Evolutionary conservation across 768 basidiomycete genomes (phyloP).

Genomic region (Sutorius australiensis): DNA sequence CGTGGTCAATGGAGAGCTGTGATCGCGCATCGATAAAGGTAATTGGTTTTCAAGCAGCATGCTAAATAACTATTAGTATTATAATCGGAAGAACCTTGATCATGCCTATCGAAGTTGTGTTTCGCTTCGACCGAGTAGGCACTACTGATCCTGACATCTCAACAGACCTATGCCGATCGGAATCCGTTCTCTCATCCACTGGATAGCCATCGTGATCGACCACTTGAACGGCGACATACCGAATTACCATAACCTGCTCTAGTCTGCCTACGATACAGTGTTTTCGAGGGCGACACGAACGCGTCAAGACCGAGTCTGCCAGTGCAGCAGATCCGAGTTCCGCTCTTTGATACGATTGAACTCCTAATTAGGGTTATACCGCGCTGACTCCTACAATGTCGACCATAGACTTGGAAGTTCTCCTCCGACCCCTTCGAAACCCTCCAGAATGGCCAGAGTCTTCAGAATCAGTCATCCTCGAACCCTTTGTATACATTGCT

Average conservation of each 20-base stretch:
- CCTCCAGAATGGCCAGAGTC: conserved; percentile 36
- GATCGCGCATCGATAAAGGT: background rate
- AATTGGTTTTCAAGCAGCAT: background rate
- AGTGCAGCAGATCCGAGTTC: no score
- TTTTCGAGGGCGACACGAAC: no score
- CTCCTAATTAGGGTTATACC: background rate
- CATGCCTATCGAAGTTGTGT: background rate
- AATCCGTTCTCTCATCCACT: no score
- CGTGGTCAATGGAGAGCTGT: conserved; percentile 44
- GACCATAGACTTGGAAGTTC: conserved; percentile 8
- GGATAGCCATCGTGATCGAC: no score
- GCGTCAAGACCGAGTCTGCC: no score
- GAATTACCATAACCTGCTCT: no score
- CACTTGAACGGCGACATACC: no score
- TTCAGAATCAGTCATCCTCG: conserved; percentile 48
- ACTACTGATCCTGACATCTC: no score
- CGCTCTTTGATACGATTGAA: background rate
- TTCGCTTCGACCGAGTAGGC: no score
- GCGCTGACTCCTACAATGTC: conserved; percentile 4
- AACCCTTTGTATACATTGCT: conserved; percentile 83
- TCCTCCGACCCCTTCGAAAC: conserved; percentile 19
- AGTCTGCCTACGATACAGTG: no score
- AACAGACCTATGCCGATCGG: no score
- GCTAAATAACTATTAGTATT: background rate
- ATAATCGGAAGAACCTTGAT: background rate